A percentile compares a stretch with the other conserved stretches of the same genome.
phyloP scores from a whole-genome alignment of 1,139 yeast genomes.

The Candida sp. region DNA sequence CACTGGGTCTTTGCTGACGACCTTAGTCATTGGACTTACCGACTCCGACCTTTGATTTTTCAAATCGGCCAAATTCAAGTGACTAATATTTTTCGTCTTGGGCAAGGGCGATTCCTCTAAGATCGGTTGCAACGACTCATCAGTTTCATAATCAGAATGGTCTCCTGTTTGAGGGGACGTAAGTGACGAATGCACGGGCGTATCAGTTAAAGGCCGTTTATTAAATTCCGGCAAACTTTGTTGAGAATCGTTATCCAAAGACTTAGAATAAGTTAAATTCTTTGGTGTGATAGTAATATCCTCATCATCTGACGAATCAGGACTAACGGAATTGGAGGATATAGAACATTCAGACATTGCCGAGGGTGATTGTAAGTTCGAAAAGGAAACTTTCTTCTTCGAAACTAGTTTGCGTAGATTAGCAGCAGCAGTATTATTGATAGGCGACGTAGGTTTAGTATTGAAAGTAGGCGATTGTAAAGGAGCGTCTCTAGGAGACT shows the following conservation, averaged over 20 bases:
- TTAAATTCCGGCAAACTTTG: slow-evolving; percentile 54
- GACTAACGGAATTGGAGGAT: neutral
- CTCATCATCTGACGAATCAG: slow-evolving; percentile 1
- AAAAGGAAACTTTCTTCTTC: slow-evolving; percentile 2
- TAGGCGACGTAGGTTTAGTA: neutral
- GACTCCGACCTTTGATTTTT: slow-evolving; percentile 10
- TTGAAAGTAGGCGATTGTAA: neutral
- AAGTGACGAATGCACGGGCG: slow-evolving; percentile 58
- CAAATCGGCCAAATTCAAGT: slow-evolving; percentile 38
- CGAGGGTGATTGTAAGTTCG: slow-evolving; percentile 1
- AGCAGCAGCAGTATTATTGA: neutral
- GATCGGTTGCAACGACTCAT: slow-evolving; percentile 7
- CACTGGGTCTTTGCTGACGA: slow-evolving; percentile 1
- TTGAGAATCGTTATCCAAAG: slow-evolving; percentile 2
- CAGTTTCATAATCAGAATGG: slow-evolving; percentile 27
- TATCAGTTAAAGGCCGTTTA: slow-evolving; percentile 68
- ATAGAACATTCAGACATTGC: slow-evolving; percentile 1
- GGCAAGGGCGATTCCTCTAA: slow-evolving; percentile 8
- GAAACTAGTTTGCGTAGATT: neutral
- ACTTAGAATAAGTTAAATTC: slow-evolving; percentile 1
- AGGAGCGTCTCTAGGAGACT: neutral
- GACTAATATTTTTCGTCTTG: slow-evolving; percentile 39
- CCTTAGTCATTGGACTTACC: slow-evolving; percentile 12
- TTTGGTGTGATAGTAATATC: neutral
- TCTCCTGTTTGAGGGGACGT: slow-evolving; percentile 43